Base-by-base conservation (phyloP, 164 flowering plant species). In the Piper longum region DNA sequence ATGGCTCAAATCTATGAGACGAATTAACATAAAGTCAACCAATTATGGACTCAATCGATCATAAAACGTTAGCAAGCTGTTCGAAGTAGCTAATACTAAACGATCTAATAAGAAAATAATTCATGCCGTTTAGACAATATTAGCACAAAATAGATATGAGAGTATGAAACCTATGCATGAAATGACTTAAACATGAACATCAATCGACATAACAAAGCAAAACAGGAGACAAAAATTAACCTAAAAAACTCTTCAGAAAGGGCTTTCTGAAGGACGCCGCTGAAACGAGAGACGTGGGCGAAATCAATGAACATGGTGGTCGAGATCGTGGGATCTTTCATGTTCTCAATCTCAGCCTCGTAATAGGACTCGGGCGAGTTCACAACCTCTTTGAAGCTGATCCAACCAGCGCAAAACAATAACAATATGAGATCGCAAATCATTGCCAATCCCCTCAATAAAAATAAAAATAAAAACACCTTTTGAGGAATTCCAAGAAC, bases 251-350 rank as follows among this genome's bases (percentile, higher is more conserved):
- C 99, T 2, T 89, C 88, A 9, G 90, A 81, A 19, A 95, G 76
- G 66, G 96, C 89, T 62, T 76, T 79, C 71, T 91, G 97, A 54
- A 95, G 89, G 44, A 81, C 51, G 56, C 89, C 88, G 40, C 79
- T 84, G 77, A 75, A 89, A 16, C 73, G 77, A 86, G 85, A 89
- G 18, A 91, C 88, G 66, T 95, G 99, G n/a, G 91, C 74, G 84
- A 95, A 95, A 71, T 95, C 97, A 41, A 95, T 75, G 76, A 83
- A 91, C 90, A 95, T 87, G 16, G 97, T 95, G 60, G 75, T 85
- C 12, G 93, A 83, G 60, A 87, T 97, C 66, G 66, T 82, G 14
- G 60, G 41, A 1, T 72, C 70, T 56, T 72, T 79, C 95, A 95
- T 87, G 1, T 75, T 83, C 62, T 82, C 88, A 4, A 89, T 75